A percentile compares a stretch with the other conserved stretches of the same genome.
Evolutionary conservation across 805 yeast genomes (phyloP).

Genomic region (Ogataea nitratoaversa): DNA sequence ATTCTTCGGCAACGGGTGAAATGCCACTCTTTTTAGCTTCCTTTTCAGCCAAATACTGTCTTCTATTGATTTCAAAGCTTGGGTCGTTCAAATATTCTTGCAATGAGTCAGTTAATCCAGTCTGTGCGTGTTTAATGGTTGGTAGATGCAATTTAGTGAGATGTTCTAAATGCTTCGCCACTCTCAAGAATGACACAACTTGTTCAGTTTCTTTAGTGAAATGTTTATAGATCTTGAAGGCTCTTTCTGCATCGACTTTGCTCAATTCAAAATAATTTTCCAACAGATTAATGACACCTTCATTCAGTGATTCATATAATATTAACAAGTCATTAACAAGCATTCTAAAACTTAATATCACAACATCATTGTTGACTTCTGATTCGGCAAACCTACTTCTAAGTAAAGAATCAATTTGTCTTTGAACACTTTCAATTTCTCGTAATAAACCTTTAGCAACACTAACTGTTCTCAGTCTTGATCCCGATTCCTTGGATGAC

Average conservation of each 20-base stretch:
- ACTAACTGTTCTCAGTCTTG: slow-evolving; percentile 58
- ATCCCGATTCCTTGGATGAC: slow-evolving; percentile 43
- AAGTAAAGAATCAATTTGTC: slow-evolving; percentile 71
- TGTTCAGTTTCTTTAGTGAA: slow-evolving; percentile 83
- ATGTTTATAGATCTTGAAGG: slow-evolving; percentile 75
- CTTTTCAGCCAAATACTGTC: slow-evolving; percentile 72
- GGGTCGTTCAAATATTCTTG: slow-evolving; percentile 89
- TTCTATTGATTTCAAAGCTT: slow-evolving; percentile 72
- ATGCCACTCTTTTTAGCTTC: slow-evolving; percentile 31
- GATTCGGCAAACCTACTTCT: slow-evolving; percentile 71
- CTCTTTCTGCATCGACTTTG: slow-evolving; percentile 77
- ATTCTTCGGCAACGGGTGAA: not conserved
- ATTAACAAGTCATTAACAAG: slow-evolving; percentile 86
- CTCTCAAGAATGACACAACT: slow-evolving; percentile 82
- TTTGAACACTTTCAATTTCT: slow-evolving; percentile 80
- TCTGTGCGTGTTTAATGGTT: slow-evolving; percentile 94
- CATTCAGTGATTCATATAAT: slow-evolving; percentile 85
- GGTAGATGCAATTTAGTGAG: slow-evolving; percentile 90
- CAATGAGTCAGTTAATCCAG: slow-evolving; percentile 79
- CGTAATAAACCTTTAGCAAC: slow-evolving; percentile 79
- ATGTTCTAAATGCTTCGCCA: slow-evolving; percentile 84
- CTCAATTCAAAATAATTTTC: slow-evolving; percentile 96
- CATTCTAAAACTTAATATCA: slow-evolving; percentile 79
- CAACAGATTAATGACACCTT: slow-evolving; percentile 89
- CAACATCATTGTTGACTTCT: slow-evolving; percentile 80